These are phyloP conservation scores for Paraleonurus japonicus DNA, from an alignment of 257 asterid genomes.

Conservation along the genomic window DNA sequence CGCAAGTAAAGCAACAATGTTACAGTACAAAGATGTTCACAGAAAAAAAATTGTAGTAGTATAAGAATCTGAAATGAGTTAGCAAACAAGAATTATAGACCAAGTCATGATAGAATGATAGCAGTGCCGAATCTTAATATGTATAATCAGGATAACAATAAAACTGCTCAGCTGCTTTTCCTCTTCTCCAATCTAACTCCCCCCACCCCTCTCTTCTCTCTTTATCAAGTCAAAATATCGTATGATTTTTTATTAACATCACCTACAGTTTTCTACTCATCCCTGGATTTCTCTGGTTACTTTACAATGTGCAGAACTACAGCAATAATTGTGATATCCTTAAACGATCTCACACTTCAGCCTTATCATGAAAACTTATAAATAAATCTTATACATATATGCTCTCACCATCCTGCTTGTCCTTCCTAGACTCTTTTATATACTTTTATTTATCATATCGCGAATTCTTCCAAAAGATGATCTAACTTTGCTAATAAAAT, in stretches of 20 bases:
- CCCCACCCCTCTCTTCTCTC: no score
- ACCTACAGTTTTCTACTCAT: neutral
- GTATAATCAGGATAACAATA: neutral
- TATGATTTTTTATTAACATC: neutral
- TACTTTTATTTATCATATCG: neutral
- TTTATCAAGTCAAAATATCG: neutral
- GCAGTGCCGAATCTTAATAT: neutral
- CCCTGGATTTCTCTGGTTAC: neutral
- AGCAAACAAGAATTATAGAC: neutral
- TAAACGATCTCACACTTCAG: neutral
- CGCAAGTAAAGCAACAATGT: neutral
- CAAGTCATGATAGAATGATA: neutral
- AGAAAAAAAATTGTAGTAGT: conserved; percentile 1
- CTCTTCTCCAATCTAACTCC: neutral
- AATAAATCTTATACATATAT: neutral
- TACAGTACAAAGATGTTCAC: neutral
- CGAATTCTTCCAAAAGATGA: neutral
- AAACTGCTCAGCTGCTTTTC: neutral
- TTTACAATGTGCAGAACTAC: neutral
- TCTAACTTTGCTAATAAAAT: neutral
- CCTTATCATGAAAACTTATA: neutral
- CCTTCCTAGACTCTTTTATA: neutral
- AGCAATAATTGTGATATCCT: neutral
- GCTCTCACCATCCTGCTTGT: neutral
- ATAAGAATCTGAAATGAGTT: neutral